A percentile compares a stretch with the other conserved stretches of the same genome.
These are phyloP conservation scores for Hemerocallis citrina DNA, from an alignment of 106 monocot species.

Conservation along the genomic window DNA sequence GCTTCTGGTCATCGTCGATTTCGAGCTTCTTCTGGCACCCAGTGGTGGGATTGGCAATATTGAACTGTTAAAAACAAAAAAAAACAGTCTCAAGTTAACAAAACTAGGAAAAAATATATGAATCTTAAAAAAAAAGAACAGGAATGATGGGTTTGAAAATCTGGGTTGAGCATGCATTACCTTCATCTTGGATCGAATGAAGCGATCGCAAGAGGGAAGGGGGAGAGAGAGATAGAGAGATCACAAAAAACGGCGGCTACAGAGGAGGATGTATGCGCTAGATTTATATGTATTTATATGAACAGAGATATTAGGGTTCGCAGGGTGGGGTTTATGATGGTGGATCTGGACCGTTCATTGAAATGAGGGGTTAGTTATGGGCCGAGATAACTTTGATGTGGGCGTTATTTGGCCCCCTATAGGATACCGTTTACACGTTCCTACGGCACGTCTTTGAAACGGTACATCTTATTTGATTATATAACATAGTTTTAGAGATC, in stretches of 20 bases:
- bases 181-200: conserved; percentile 3
- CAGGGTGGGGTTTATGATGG: background rate
- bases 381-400: too few relatives aligned
- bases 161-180: background rate
- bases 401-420: too few relatives aligned
- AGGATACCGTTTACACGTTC: too few relatives aligned
- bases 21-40: conserved; percentile 72
- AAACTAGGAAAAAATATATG: background rate
- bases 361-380: too few relatives aligned
- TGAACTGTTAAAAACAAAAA: conserved; percentile 23
- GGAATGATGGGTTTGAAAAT: background rate
- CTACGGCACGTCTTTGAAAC: too few relatives aligned
- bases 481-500: too few relatives aligned
- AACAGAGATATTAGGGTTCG: conserved; percentile 3
- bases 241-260: background rate
- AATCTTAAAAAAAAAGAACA: background rate
- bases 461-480: too few relatives aligned
- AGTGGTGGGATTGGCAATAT: conserved; percentile 58
- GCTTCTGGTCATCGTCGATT: conserved; percentile 60
- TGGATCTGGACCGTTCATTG: conserved; percentile 5
- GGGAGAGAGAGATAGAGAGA: background rate
- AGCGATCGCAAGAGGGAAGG: background rate
- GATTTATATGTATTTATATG: too few relatives aligned
- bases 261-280: too few relatives aligned
- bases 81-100: background rate